Base-by-base conservation (phyloP, 2,329 filamentous ascomycete genomes). In the Verticillium tricorpus region DNA sequence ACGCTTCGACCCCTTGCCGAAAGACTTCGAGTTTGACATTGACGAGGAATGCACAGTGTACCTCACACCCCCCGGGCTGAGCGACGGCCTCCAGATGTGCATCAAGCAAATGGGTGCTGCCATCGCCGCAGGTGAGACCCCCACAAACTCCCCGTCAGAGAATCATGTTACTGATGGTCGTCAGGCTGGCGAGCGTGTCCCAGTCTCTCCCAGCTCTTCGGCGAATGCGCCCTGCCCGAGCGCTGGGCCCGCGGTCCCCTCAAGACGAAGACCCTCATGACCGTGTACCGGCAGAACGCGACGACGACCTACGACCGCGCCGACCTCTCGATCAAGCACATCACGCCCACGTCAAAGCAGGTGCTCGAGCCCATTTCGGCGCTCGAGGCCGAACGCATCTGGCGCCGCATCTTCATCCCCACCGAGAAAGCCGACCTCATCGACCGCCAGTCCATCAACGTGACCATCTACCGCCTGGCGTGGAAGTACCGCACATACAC, bases 401-500 rank as follows among this genome's bases (percentile, higher is more conserved):
- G 66, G 35, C 37, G 45, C n/a, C 57, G 56, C 17, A 61, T 66
- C 22, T 60, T 66, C 11, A 54, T 63, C 28, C 63, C 67, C 19
- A 52, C 60, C 1, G 54, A 28, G 0, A 11, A 28, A 1, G 52
- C 57, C 22, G 67, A 68, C 58, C 52, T 58, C 6, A 54, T 57
- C 22, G 67, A 68, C 58, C 56, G 55, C 4, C 31, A 60, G 37
- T 64, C 63, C 34, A 62, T 67, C 61, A 59, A 65, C 56, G 28
- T 64, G 9, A 62, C 67, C 11, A 62, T 66, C 3, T 59, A 65
- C 50, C 56, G 59, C 25, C 58, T 65, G 56, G 61, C 66, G 6
- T 68, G 67, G 67, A 67, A 64, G 58, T 65, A 68, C 59, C 60
- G 65, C 5, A 68, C 65, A 2, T 67, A 65, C 50, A 50, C 39